A percentile compares a stretch with the other conserved stretches of the same genome.
These are phyloP conservation scores for Malassezia cuniculi DNA, from an alignment of 1,284 basidiomycete species.

Conservation along the genomic window DNA sequence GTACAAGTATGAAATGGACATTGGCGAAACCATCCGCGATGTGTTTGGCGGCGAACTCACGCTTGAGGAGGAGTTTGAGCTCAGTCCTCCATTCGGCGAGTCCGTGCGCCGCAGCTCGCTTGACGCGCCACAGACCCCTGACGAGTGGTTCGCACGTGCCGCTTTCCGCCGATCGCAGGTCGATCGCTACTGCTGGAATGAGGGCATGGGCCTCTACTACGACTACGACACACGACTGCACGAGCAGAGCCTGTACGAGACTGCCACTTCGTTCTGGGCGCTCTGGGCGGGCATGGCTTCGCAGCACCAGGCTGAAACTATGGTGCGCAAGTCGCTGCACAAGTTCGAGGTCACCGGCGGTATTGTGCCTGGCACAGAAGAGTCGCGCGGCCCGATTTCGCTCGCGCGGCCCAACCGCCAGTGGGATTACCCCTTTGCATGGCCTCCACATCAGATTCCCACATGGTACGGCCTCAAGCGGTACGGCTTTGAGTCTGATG, in stretches of 20 bases:
- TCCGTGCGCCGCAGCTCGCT: slow-evolving; percentile 49
- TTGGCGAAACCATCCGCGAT: slow-evolving; percentile 63
- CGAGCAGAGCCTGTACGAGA: slow-evolving; percentile 86
- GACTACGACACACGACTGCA: slow-evolving; percentile 86
- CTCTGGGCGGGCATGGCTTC: slow-evolving; percentile 94
- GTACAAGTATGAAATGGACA: slow-evolving; percentile 54
- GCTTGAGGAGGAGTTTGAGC: slow-evolving; percentile 71
- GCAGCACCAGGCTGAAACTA: slow-evolving; percentile 79
- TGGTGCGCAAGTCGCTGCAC: slow-evolving; percentile 74
- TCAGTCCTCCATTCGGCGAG: slow-evolving; percentile 7
- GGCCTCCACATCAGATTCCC: slow-evolving; percentile 67
- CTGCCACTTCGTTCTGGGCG: slow-evolving; percentile 86
- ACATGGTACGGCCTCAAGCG: slow-evolving; percentile 91
- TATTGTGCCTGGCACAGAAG: slow-evolving; percentile 90
- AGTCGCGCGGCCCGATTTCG: slow-evolving; percentile 86
- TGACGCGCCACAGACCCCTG: slow-evolving; percentile 40
- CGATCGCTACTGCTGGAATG: slow-evolving; percentile 92
- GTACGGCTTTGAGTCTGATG: slow-evolving; percentile 87
- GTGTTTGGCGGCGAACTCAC: slow-evolving; percentile 83
- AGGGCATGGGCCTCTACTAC: slow-evolving; percentile 83
- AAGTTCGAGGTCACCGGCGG: slow-evolving; percentile 95
- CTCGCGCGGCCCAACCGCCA: slow-evolving; percentile 94
- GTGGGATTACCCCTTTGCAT: slow-evolving; percentile 58
- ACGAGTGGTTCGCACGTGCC: slow-evolving; percentile 41
- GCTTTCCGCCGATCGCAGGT: slow-evolving; percentile 53